Percentiles rank a stretch among this genome's conserved stretches.
These are phyloP conservation scores for Ophiostoma novo-ulmi DNA, from an alignment of 2,329 filamentous ascomycete species.

Conservation along the genomic window DNA sequence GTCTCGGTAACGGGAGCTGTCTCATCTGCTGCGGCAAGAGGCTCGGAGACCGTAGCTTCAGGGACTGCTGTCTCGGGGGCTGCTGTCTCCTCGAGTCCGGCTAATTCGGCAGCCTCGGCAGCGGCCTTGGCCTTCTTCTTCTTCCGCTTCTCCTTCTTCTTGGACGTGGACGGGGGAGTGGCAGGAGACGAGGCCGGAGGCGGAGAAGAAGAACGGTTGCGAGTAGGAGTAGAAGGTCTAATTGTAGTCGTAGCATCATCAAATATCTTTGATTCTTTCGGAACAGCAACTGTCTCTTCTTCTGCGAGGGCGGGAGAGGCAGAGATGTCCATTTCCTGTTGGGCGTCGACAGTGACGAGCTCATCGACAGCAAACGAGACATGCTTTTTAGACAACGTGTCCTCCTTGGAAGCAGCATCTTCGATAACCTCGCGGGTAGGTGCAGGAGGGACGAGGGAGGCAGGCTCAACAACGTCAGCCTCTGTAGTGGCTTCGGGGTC, in stretches of 20 bases:
- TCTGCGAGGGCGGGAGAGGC: background rate
- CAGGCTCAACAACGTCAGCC: background rate
- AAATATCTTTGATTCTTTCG: background rate
- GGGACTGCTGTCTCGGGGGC: background rate
- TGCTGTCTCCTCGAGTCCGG: background rate
- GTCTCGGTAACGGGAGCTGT: background rate
- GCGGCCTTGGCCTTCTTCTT: conserved; percentile 9
- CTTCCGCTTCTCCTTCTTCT: conserved; percentile 6
- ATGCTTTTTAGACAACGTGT: conserved; percentile 11
- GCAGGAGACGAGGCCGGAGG: background rate
- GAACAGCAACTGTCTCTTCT: conserved; percentile 1
- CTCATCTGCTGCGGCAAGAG: background rate
- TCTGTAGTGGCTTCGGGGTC: conserved; percentile 9
- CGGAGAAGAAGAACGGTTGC: background rate
- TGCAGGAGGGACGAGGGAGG: background rate
- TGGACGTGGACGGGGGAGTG: conserved; percentile 1
- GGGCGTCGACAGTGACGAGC: background rate
- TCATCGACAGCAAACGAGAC: conserved; percentile 1
- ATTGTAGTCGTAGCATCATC: background rate
- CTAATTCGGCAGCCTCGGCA: background rate
- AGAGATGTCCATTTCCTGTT: background rate
- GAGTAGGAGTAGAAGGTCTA: background rate
- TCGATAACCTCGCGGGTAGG: conserved; percentile 12
- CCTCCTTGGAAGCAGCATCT: background rate
- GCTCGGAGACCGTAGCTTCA: background rate